A percentile compares a stretch with the other conserved stretches of the same genome.
Conservation (phyloP, 257 asterid genomes). For the Leptodermis oblonga region DNA sequence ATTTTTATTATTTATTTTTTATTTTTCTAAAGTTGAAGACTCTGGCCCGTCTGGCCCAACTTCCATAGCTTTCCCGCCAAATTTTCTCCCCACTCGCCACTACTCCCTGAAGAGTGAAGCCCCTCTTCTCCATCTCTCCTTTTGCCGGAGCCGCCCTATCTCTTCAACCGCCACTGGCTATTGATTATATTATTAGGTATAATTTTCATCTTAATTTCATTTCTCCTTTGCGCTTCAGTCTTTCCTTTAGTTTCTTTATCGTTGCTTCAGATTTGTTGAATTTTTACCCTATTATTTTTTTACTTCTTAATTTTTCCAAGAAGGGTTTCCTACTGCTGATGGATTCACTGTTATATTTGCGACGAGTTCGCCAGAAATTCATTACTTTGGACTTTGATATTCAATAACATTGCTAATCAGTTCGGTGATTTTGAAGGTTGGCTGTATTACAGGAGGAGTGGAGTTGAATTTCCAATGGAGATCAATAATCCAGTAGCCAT, state of each 20-base stretch:
- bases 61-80: constrained; percentile 10
- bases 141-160: background rate
- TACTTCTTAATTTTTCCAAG: background rate
- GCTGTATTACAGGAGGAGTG: background rate
- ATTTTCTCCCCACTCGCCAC: background rate
- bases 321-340: background rate
- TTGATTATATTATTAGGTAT: background rate
- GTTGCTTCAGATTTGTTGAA: background rate
- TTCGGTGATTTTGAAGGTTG: background rate
- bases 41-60: constrained; percentile 10
- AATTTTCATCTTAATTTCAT: background rate
- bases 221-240: background rate
- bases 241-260: background rate
- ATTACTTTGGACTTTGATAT: background rate
- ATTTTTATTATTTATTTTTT: no score
- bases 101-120: background rate
- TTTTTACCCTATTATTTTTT: background rate
- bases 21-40: no score
- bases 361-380: background rate
- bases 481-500: background rate
- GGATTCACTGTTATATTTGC: background rate
- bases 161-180: background rate
- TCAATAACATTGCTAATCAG: background rate
- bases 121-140: background rate
- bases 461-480: constrained; percentile 4